phyloP scores from a whole-genome alignment of 192 early-diverging fungal genomes.

The Backusella westeae region DNA sequence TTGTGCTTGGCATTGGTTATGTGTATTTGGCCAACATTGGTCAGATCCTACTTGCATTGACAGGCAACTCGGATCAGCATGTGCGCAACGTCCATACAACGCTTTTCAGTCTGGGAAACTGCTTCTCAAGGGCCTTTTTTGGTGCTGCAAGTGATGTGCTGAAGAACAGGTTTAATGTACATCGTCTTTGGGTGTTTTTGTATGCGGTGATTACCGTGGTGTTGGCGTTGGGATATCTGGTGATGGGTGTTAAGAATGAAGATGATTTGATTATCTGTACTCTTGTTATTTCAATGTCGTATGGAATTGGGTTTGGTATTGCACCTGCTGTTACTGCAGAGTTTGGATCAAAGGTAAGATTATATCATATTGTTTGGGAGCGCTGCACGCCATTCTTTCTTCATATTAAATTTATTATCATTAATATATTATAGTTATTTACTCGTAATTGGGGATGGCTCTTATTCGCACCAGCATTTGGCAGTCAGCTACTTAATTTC shows the following conservation, averaged over 20 bases:
- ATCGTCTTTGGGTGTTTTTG: constrained; percentile 33
- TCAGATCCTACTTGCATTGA: constrained; percentile 1
- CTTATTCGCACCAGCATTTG: constrained; percentile 34
- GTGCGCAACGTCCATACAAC: constrained; percentile 21
- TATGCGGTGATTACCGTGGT: constrained; percentile 4
- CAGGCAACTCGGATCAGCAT: constrained; percentile 8
- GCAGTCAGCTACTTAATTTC: constrained; percentile 32
- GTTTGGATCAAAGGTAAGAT: constrained; percentile 29
- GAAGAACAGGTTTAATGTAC: constrained; percentile 21
- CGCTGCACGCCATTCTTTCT: no score
- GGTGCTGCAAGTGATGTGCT: constrained; percentile 24
- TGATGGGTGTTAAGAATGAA: not conserved
- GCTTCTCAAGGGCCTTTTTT: constrained; percentile 27
- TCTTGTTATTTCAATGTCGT: constrained; percentile 19
- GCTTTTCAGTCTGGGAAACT: constrained; percentile 29
- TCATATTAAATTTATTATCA: no score
- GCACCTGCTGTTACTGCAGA: constrained; percentile 29
- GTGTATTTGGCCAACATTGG: constrained; percentile 28
- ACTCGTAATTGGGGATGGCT: constrained; percentile 38
- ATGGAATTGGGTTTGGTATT: constrained; percentile 34
- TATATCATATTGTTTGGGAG: no score
- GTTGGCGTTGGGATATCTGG: constrained; percentile 12
- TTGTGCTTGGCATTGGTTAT: constrained; percentile 28
- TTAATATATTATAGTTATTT: constrained; percentile 24
- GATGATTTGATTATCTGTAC: constrained; percentile 22